A percentile compares a stretch with the other conserved stretches of the same genome.
Conservation (phyloP, 2,329 filamentous ascomycete species). For the Aspergillus sergii region DNA sequence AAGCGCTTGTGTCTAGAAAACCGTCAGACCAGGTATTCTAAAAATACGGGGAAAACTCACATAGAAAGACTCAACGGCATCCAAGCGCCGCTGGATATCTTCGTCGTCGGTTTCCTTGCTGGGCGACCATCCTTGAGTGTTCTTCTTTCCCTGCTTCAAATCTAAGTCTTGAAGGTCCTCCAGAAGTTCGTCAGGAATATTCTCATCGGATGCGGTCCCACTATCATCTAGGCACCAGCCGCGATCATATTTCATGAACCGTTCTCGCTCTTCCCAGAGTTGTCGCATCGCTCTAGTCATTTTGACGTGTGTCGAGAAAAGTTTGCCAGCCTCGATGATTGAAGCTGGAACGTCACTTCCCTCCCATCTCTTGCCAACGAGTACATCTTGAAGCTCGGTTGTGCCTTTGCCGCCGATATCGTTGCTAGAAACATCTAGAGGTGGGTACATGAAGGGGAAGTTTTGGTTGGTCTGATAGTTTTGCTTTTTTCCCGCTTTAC, state of each 20-base stretch:
- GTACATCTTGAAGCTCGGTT: slow-evolving; percentile 74
- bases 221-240: slow-evolving; percentile 70
- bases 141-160: slow-evolving; percentile 21
- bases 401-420: slow-evolving; percentile 86
- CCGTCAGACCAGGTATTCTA: slow-evolving; percentile 5
- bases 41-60: slow-evolving; percentile 55
- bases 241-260: slow-evolving; percentile 87
- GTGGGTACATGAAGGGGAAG: slow-evolving; percentile 96
- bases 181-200: slow-evolving; percentile 48
- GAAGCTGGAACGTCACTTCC: slow-evolving; percentile 91
- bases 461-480: slow-evolving; percentile 99
- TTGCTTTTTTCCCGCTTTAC: slow-evolving; percentile 96
- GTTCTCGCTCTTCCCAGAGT: slow-evolving; percentile 90
- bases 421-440: slow-evolving; percentile 84
- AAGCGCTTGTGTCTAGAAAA: slow-evolving; percentile 66
- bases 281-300: slow-evolving; percentile 91
- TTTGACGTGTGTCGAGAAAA: slow-evolving; percentile 86
- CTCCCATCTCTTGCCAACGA: slow-evolving; percentile 86
- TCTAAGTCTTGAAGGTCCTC: slow-evolving; percentile 27
- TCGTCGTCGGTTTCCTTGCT: slow-evolving; percentile 38
- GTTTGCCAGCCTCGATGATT: slow-evolving; percentile 88
- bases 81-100: slow-evolving; percentile 59
- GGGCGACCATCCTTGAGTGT: slow-evolving; percentile 15
- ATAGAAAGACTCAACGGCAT: slow-evolving; percentile 81
- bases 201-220: slow-evolving; percentile 32